phyloP scores from a whole-genome alignment of 2,329 filamentous ascomycete genomes.

The Xylaria sp. region DNA sequence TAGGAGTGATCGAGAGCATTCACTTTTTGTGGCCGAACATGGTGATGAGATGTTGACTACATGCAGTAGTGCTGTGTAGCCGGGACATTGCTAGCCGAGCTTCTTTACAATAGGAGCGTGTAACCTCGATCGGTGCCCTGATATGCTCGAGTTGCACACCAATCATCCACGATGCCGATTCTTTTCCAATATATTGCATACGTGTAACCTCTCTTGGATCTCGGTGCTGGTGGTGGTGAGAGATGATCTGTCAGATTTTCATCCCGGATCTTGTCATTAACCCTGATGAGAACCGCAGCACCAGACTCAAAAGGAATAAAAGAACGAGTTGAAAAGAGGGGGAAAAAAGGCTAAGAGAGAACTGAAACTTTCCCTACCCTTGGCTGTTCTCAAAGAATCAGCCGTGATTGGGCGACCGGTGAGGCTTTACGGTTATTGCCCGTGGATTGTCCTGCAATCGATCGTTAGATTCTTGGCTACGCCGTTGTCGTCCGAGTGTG shows the following conservation, averaged over 20 bases:
- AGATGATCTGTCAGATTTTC: constrained; percentile 4
- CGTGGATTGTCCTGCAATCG: background rate
- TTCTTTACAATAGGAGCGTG: constrained; percentile 10
- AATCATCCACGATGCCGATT: constrained; percentile 14
- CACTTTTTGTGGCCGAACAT: background rate
- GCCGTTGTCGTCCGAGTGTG: background rate
- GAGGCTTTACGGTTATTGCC: constrained; percentile 3
- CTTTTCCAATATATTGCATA: constrained; percentile 11
- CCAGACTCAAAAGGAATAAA: background rate
- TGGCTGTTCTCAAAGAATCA: background rate
- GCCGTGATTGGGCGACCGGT: constrained; percentile 4
- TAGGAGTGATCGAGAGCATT: background rate
- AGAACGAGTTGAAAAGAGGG: background rate
- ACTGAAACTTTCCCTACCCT: background rate
- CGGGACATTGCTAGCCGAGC: background rate
- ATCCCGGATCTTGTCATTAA: background rate
- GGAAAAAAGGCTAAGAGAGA: background rate
- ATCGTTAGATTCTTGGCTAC: background rate
- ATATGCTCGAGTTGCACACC: background rate
- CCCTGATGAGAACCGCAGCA: background rate
- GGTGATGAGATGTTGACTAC: background rate
- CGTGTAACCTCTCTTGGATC: background rate
- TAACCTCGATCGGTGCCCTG: background rate
- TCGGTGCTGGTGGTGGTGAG: background rate
- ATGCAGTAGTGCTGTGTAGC: background rate